Evolutionary conservation across 257 asterid species (phyloP).

Genomic region (Solanum sejunctum): DNA sequence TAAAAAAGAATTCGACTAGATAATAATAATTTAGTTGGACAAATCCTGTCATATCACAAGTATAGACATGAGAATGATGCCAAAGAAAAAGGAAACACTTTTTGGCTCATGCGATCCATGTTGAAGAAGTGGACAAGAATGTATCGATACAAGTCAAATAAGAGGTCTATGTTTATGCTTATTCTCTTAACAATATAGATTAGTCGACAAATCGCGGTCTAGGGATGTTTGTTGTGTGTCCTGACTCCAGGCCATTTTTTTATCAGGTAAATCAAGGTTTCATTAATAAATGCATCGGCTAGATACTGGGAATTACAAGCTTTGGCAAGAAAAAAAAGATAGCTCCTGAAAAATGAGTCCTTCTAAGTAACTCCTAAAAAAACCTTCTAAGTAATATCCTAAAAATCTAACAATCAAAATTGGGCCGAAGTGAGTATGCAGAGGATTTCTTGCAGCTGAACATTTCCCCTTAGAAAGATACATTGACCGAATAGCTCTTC

Average conservation of each 20-base stretch:
- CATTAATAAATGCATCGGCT: not conserved
- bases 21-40: not conserved
- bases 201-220: not conserved
- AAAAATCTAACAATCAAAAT: not conserved
- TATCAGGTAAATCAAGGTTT: not conserved
- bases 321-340: not conserved
- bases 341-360: not conserved
- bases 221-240: not conserved
- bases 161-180: not conserved
- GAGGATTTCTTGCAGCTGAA: not conserved
- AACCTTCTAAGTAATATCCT: too few relatives aligned
- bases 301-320: not conserved
- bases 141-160: not conserved
- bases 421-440: not conserved
- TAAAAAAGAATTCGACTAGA: not conserved
- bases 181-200: not conserved
- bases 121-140: not conserved
- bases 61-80: not conserved
- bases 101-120: not conserved
- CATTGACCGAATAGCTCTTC: not conserved
- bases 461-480: not conserved
- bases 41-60: not conserved
- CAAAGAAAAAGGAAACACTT: not conserved
- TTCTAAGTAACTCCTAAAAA: not conserved
- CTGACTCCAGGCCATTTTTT: not conserved